Conservation (phyloP, 768 basidiomycete genomes). For the Lentinula boryana region DNA sequence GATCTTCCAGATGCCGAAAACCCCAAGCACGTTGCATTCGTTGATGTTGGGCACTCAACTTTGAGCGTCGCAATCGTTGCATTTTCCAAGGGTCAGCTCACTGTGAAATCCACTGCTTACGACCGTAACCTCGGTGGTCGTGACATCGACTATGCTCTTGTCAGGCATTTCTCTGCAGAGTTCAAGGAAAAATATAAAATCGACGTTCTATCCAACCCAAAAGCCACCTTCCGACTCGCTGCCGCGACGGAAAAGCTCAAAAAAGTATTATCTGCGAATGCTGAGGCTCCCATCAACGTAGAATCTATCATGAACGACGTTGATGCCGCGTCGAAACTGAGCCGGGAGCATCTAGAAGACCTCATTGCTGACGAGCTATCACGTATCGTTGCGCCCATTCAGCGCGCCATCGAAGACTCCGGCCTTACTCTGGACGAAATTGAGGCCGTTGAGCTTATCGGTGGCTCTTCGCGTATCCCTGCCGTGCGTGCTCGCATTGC, state of each 20-base stretch:
- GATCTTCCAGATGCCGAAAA: slow-evolving; percentile 85
- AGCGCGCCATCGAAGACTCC: slow-evolving; percentile 75
- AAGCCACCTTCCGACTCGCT: slow-evolving; percentile 86
- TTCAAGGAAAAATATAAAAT: slow-evolving; percentile 99
- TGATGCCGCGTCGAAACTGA: slow-evolving; percentile 83
- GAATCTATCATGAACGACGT: slow-evolving; percentile 96
- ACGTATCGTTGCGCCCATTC: slow-evolving; percentile 68
- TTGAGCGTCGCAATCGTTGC: slow-evolving; percentile 84
- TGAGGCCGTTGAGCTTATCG: slow-evolving; percentile 88
- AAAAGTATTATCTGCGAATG: slow-evolving; percentile 93
- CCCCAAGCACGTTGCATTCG: slow-evolving; percentile 85
- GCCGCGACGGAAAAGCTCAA: slow-evolving; percentile 92
- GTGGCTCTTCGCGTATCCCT: slow-evolving; percentile 90
- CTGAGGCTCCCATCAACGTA: slow-evolving; percentile 83
- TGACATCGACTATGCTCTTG: slow-evolving; percentile 90
- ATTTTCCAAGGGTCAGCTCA: slow-evolving; percentile 90
- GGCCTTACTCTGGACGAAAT: slow-evolving; percentile 80
- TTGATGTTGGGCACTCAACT: slow-evolving; percentile 93
- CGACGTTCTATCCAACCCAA: slow-evolving; percentile 86
- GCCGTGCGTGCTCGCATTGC: slow-evolving; percentile 87
- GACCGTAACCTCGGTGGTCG: slow-evolving; percentile 94
- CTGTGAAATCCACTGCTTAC: slow-evolving; percentile 83
- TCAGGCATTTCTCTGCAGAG: slow-evolving; percentile 82
- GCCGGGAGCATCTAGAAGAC: slow-evolving; percentile 75
- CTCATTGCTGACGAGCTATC: slow-evolving; percentile 74